Evolutionary conservation across 768 basidiomycete species (phyloP).

Genomic region (Leccinum truebloodii): DNA sequence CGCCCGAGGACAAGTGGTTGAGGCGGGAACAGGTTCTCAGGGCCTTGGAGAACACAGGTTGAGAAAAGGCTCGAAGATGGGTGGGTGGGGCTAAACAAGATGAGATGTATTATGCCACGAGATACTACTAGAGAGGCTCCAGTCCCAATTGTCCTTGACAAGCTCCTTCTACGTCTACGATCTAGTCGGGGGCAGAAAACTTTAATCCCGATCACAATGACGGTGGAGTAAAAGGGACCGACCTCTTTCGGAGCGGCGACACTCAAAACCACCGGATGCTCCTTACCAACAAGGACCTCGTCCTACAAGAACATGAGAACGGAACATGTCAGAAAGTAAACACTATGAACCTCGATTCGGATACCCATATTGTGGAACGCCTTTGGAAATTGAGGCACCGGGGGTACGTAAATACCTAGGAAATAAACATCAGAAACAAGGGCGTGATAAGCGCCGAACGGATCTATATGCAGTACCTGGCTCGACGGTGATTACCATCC

Average conservation of each 20-base stretch:
- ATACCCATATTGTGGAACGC: slow-evolving; percentile 91
- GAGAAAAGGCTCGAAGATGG: slow-evolving; percentile 5
- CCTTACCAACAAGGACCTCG: slow-evolving; percentile 67
- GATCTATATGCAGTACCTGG: slow-evolving; percentile 51
- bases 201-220: slow-evolving; percentile 6
- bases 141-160: slow-evolving; percentile 73
- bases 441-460: neutral
- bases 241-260: slow-evolving; percentile 85
- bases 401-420: slow-evolving; percentile 85
- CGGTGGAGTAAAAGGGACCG: slow-evolving; percentile 6
- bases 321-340: neutral
- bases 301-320: slow-evolving; percentile 43
- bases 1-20: slow-evolving; percentile 80
- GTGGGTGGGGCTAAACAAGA: neutral
- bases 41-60: slow-evolving; percentile 39
- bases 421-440: slow-evolving; percentile 9
- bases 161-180: slow-evolving; percentile 76
- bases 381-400: slow-evolving; percentile 73
- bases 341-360: slow-evolving; percentile 72
- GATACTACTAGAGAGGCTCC: slow-evolving; percentile 44
- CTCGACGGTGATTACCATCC: slow-evolving; percentile 93
- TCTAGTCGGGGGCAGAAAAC: slow-evolving; percentile 35
- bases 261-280: slow-evolving; percentile 63
- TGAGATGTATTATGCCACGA: slow-evolving; percentile 5
- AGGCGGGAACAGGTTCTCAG: slow-evolving; percentile 59